Conservation (phyloP, 2,329 filamentous ascomycete species). For the Colletotrichum nymphaeae region DNA sequence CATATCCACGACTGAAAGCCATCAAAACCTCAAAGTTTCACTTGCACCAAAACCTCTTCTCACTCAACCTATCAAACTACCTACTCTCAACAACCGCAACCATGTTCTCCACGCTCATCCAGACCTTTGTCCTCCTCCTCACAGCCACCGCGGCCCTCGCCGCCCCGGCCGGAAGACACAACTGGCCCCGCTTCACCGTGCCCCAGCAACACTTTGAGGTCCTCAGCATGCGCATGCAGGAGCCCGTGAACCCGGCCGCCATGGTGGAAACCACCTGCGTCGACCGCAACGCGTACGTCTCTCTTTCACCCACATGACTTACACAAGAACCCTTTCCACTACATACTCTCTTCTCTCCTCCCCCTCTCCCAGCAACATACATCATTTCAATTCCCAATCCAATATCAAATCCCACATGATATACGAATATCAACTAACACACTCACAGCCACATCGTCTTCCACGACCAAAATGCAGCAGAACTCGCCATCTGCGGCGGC, state of each 20-base stretch:
- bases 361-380: not conserved
- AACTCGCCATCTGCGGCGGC: slow-evolving; percentile 63
- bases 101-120: slow-evolving; percentile 48
- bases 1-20: not conserved
- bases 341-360: not conserved
- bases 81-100: slow-evolving; percentile 25
- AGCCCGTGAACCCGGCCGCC: slow-evolving; percentile 52
- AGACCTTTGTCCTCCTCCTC: slow-evolving; percentile 45
- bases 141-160: slow-evolving; percentile 46
- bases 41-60: not conserved
- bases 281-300: slow-evolving; percentile 53
- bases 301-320: not conserved
- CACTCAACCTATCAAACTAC: not conserved
- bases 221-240: slow-evolving; percentile 52
- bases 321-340: not conserved
- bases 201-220: slow-evolving; percentile 58
- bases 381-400: not conserved
- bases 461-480: slow-evolving; percentile 61
- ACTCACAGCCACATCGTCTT: slow-evolving; percentile 51
- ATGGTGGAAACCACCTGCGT: slow-evolving; percentile 54
- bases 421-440: not conserved
- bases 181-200: slow-evolving; percentile 50
- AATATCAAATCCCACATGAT: no score
- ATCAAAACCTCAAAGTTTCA: not conserved
- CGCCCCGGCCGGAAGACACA: slow-evolving; percentile 39